Evolutionary conservation across 2,329 filamentous ascomycete genomes (phyloP).

Genomic region (Phyllosticta citriasiana): DNA sequence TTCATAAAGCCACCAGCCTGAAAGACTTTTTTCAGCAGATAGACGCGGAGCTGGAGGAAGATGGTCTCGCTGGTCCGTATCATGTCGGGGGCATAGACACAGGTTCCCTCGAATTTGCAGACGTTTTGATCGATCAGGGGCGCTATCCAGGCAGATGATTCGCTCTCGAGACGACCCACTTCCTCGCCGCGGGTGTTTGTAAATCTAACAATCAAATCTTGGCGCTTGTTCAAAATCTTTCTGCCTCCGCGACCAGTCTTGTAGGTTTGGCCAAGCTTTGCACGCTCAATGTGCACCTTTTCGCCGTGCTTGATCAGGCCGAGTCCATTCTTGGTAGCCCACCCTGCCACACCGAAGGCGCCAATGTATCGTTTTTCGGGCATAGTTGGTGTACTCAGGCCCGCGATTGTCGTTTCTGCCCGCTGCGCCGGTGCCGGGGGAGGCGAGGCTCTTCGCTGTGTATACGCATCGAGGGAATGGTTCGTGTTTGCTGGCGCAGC

Average conservation of each 20-base stretch:
- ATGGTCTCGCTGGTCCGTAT: conserved; percentile 86
- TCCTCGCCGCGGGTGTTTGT: conserved; percentile 71
- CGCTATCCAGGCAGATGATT: conserved; percentile 85
- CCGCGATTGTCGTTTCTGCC: conserved; percentile 11
- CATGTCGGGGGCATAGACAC: conserved; percentile 79
- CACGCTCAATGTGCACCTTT: conserved; percentile 73
- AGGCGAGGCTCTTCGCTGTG: not conserved
- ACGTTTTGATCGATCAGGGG: conserved; percentile 82
- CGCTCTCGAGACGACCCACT: conserved; percentile 76
- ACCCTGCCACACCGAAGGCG: conserved; percentile 82
- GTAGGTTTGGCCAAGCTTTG: conserved; percentile 56
- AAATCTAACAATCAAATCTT: conserved; percentile 86
- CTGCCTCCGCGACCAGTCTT: conserved; percentile 30
- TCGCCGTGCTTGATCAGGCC: conserved; percentile 73
- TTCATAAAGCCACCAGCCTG: conserved; percentile 51
- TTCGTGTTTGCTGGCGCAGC: not conserved
- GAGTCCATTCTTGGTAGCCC: conserved; percentile 77
- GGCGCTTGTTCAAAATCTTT: conserved; percentile 45
- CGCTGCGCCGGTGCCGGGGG: conserved; percentile 13
- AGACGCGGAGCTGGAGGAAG: conserved; percentile 80
- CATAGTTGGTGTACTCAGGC: conserved; percentile 27
- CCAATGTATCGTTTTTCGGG: conserved; percentile 68
- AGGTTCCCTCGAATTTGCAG: conserved; percentile 76
- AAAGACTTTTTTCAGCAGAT: conserved; percentile 65
- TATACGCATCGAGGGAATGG: not conserved